Conservation (phyloP, 2,329 filamentous ascomycete species). For the Fonsecaea pedrosoi region DNA sequence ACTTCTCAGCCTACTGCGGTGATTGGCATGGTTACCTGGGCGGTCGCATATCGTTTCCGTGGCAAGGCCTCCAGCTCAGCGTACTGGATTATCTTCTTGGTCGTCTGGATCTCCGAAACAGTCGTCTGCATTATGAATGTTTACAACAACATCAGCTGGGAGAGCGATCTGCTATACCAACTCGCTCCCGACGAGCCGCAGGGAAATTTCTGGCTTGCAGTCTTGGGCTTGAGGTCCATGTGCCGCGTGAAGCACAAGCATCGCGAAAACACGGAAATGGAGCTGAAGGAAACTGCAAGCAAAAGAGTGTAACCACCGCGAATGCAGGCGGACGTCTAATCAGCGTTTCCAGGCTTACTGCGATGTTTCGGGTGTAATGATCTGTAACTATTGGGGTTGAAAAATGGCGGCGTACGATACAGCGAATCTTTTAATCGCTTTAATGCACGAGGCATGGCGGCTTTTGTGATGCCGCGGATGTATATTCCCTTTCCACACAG, state of each 20-base stretch:
- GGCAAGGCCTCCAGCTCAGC: slow-evolving; percentile 31
- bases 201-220: slow-evolving; percentile 31
- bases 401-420: neutral
- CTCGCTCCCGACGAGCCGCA: slow-evolving; percentile 30
- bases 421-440: neutral
- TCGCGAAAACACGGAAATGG: slow-evolving; percentile 16
- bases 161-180: slow-evolving; percentile 33
- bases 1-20: slow-evolving; percentile 28
- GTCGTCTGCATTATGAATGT: slow-evolving; percentile 36
- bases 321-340: neutral
- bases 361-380: neutral
- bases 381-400: neutral
- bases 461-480: neutral
- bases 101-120: slow-evolving; percentile 30
- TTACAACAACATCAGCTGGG: slow-evolving; percentile 36
- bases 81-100: slow-evolving; percentile 34
- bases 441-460: neutral
- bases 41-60: slow-evolving; percentile 31
- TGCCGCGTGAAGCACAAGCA: slow-evolving; percentile 19
- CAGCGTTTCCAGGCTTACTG: slow-evolving; percentile 43
- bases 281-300: slow-evolving; percentile 18
- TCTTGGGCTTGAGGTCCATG: slow-evolving; percentile 27
- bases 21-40: slow-evolving; percentile 35
- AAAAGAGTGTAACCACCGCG: slow-evolving; percentile 5
- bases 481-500: neutral